Conservation (phyloP, 148 eudicot genomes). For the Cornus suecica region DNA sequence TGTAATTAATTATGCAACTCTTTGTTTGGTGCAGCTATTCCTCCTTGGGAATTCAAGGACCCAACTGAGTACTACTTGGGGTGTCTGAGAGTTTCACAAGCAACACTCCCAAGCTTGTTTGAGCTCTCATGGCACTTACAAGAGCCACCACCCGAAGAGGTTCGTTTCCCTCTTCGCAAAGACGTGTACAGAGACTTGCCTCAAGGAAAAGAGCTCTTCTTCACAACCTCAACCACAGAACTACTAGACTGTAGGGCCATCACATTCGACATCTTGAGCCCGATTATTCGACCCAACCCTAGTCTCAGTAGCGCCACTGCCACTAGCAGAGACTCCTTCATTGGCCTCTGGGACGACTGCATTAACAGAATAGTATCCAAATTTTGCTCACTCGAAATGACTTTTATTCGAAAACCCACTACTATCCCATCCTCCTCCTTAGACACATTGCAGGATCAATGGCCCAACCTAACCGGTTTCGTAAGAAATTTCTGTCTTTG, state of each 20-base stretch:
- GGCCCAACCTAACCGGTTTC: conserved; percentile 73
- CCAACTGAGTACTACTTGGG: conserved; percentile 71
- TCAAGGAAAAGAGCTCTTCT: conserved; percentile 68
- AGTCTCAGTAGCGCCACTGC: conserved; percentile 35
- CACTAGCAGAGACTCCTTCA: conserved; percentile 58
- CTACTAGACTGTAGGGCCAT: conserved; percentile 52
- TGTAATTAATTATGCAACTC: too few species aligned
- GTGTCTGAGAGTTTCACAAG: conserved; percentile 45
- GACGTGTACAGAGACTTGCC: conserved; percentile 69
- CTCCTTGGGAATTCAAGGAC: conserved; percentile 64
- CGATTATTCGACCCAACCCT: conserved; percentile 50
- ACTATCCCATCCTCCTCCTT: neutral
- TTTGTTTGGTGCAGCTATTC: conserved; percentile 25
- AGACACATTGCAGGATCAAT: conserved; percentile 38
- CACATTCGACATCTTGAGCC: conserved; percentile 53
- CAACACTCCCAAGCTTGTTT: conserved; percentile 53
- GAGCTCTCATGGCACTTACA: conserved; percentile 81
- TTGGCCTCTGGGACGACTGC: conserved; percentile 81
- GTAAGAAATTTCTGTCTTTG: conserved; percentile 60
- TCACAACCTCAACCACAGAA: conserved; percentile 43
- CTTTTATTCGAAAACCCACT: conserved; percentile 48
- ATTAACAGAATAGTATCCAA: conserved; percentile 65
- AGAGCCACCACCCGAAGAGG: conserved; percentile 71
- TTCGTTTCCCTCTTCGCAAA: conserved; percentile 57
- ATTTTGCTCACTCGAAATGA: conserved; percentile 54